phyloP scores from a whole-genome alignment of 352 stramenopile species.

The Pythium angustatum region DNA sequence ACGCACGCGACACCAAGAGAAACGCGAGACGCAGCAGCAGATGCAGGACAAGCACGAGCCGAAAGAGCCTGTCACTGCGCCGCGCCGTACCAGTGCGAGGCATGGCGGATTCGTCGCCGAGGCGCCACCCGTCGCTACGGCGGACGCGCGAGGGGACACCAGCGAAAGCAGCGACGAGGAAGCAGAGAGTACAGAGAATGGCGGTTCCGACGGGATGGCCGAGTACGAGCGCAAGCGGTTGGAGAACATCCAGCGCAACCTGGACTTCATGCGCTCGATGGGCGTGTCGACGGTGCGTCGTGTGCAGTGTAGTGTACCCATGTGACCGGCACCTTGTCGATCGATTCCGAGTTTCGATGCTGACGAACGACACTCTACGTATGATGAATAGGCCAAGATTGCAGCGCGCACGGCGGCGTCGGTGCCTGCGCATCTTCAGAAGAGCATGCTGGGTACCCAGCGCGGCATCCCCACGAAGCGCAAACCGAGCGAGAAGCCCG shows the following conservation, averaged over 20 bases:
- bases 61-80: not conserved
- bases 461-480: conserved; percentile 33
- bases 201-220: conserved; percentile 33
- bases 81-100: not conserved
- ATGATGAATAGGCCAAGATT: conserved; percentile 70
- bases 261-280: conserved; percentile 85
- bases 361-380: too few species aligned
- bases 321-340: too few species aligned
- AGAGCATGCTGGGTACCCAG: not conserved
- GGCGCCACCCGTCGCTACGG: not conserved
- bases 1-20: conserved; percentile 9
- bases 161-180: conserved; percentile 9
- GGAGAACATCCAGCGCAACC: conserved; percentile 84
- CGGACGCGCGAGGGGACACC: not conserved
- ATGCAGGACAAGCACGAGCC: not conserved
- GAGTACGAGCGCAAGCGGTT: conserved; percentile 83
- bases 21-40: too few species aligned
- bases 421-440: not conserved
- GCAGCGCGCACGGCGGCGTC: conserved; percentile 48
- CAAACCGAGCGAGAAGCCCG: conserved; percentile 22
- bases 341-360: too few species aligned
- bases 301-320: too few species aligned
- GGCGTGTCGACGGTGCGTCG: conserved; percentile 67
- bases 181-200: conserved; percentile 4
- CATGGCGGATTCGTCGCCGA: not conserved